Conservation (phyloP, 2,329 filamentous ascomycete genomes). For the Colletotrichum sublineola region DNA sequence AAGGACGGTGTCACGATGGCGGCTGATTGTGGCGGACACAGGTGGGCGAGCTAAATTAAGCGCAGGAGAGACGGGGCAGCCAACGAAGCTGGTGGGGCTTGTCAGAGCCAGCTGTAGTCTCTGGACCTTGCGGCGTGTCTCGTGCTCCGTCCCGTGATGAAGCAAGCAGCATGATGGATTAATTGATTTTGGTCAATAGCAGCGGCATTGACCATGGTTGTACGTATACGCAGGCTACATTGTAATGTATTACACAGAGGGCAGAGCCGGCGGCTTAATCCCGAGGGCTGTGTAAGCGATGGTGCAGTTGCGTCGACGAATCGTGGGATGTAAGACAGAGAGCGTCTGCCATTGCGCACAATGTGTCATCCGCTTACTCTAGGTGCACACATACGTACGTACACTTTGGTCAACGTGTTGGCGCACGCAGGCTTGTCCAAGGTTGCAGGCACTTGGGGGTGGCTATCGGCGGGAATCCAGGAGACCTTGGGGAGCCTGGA, state of each 20-base stretch:
- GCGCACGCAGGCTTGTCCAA: conserved; percentile 19
- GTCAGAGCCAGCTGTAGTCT: not conserved
- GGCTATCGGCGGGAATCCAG: conserved; percentile 12
- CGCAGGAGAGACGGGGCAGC: conserved; percentile 10
- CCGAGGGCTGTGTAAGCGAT: conserved; percentile 26
- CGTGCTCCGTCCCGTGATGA: conserved; percentile 29
- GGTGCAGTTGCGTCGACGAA: conserved; percentile 24
- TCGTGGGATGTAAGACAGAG: conserved; percentile 24
- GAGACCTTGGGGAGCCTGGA: conserved; percentile 7
- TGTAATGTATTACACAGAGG: not conserved
- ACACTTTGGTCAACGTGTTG: not conserved
- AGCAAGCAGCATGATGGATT: conserved; percentile 14
- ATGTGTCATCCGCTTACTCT: conserved; percentile 35
- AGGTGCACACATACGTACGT: not conserved
- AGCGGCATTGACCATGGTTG: not conserved
- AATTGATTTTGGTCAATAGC: conserved; percentile 24
- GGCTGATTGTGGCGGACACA: conserved; percentile 40
- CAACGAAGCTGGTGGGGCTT: conserved; percentile 17
- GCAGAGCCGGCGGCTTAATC: conserved; percentile 1
- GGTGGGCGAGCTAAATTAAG: conserved; percentile 30
- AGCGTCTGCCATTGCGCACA: conserved; percentile 13
- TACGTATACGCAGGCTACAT: not conserved
- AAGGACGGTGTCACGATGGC: conserved; percentile 34
- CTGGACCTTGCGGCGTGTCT: conserved; percentile 27
- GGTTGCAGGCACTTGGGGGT: conserved; percentile 9